Conservation (phyloP, 345 rosid genomes). For the Camelina hispida region DNA sequence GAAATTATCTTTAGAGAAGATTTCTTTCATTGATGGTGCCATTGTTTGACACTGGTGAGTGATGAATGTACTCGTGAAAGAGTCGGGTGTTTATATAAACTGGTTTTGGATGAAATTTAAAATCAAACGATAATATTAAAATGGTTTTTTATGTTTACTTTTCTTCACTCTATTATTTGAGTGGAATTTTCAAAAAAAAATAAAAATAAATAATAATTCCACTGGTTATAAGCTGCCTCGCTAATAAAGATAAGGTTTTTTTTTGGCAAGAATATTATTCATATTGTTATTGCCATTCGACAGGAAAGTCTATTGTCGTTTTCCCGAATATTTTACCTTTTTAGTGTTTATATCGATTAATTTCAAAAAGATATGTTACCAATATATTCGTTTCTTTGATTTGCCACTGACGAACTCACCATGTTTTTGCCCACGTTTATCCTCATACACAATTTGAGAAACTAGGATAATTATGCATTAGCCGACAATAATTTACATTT, state of each 20-base stretch:
- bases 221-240: slow-evolving; percentile 28
- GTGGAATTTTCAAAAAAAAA: slow-evolving; percentile 8
- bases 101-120: slow-evolving; percentile 17
- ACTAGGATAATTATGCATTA: background rate
- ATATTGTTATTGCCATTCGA: background rate
- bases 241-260: slow-evolving; percentile 28
- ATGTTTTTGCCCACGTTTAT: slow-evolving; percentile 19
- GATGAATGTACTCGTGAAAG: slow-evolving; percentile 29
- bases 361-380: background rate
- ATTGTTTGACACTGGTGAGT: slow-evolving; percentile 37
- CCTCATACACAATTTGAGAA: background rate
- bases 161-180: slow-evolving; percentile 37
- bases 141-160: slow-evolving; percentile 7
- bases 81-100: slow-evolving; percentile 32
- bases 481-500: background rate
- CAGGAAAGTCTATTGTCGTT: slow-evolving; percentile 30
- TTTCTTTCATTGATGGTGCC: slow-evolving; percentile 35
- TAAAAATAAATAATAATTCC: no score
- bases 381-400: slow-evolving; percentile 8
- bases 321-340: slow-evolving; percentile 7
- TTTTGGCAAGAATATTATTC: background rate
- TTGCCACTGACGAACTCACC: slow-evolving; percentile 10
- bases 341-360: background rate
- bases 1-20: slow-evolving; percentile 34
- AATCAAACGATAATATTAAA: slow-evolving; percentile 6